Evolutionary conservation across 1,284 basidiomycete genomes (phyloP), one percentile per base, ranked within the genome.

Genomic region (Trametes pubescens): DNA sequence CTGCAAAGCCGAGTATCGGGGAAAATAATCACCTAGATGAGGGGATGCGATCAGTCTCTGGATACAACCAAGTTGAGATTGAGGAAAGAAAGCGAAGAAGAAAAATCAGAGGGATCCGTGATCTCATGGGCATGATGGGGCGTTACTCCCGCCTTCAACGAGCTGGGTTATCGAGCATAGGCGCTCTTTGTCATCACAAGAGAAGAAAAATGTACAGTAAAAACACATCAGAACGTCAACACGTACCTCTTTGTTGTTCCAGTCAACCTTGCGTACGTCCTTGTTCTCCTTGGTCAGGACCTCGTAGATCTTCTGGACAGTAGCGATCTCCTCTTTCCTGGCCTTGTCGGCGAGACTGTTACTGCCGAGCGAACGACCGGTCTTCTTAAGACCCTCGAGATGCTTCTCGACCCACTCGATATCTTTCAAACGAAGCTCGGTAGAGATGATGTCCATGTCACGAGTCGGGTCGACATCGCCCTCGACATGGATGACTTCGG

Each of bases 401-500:
- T 89, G 82, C 81, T 99, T 99, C 80, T 99, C 94, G 14, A 95
- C 90, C 98, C 98, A 99, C 75, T 99, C 98, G 69, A 98, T 98
- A 78, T 99, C 98, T 82, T 99, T 99, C 61, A 99, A 81, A 54
- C 96, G 85, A 43, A 98, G 82, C 78, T 98, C 96, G 37, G 89
- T 98, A 70, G 92, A 91, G 77, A 99, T 99, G 75, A 99, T 98
- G 71, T 95, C 91, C 97, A 99, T 99, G 79, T 99, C 98, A 68
- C 98, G 91, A 58, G 94, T 72, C 22, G 98, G 98, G 80, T 99
- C 86, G 64, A 99, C 96, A 71, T 99, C 98, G 58, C 98, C 98
- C 80, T 99, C 98, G 72, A 99, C 98, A 80, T 99, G 98, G 71
- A 95, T 99, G 76, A 99, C 96, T 76, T 99, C 98, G 40, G 95